phyloP scores from a whole-genome alignment of 345 rosid species.

The Arabidopsis arenosa region DNA sequence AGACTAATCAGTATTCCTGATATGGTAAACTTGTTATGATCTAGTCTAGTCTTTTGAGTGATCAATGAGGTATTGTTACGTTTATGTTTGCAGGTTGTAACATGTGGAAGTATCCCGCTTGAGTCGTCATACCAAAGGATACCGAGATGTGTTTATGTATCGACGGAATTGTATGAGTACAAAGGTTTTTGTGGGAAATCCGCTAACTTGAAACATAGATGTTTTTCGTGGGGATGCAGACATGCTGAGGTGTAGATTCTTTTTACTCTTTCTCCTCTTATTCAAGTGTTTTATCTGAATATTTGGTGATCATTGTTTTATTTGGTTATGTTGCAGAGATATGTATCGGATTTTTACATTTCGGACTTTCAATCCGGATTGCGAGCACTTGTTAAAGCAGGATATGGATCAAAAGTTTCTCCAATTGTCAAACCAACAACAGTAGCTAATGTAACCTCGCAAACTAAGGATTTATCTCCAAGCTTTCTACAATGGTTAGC shows the following conservation, averaged over 20 bases:
- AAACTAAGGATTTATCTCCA: slow-evolving; percentile 73
- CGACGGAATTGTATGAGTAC: slow-evolving; percentile 79
- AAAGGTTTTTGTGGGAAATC: slow-evolving; percentile 76
- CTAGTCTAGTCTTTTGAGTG: not conserved
- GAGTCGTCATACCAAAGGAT: slow-evolving; percentile 85
- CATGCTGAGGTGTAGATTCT: slow-evolving; percentile 72
- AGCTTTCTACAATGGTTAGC: slow-evolving; percentile 79
- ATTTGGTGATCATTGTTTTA: not conserved
- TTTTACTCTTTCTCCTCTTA: not conserved
- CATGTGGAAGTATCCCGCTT: slow-evolving; percentile 92
- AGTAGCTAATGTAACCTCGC: slow-evolving; percentile 66
- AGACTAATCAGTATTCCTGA: not conserved
- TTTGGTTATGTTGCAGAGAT: slow-evolving; percentile 57
- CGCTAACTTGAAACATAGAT: slow-evolving; percentile 70
- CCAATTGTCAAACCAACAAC: slow-evolving; percentile 74
- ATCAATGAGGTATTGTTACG: not conserved
- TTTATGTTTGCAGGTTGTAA: slow-evolving; percentile 68
- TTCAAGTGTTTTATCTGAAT: not conserved
- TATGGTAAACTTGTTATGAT: not conserved
- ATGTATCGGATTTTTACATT: slow-evolving; percentile 87
- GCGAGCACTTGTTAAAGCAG: slow-evolving; percentile 91
- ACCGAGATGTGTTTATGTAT: slow-evolving; percentile 82
- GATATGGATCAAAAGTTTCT: slow-evolving; percentile 89
- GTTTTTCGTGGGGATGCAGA: slow-evolving; percentile 91
- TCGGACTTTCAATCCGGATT: slow-evolving; percentile 94